Evolutionary conservation across 2,329 filamentous ascomycete species (phyloP), one percentile per base, ranked within the genome.

Genomic region (Phyllosticta citrichinensis): DNA sequence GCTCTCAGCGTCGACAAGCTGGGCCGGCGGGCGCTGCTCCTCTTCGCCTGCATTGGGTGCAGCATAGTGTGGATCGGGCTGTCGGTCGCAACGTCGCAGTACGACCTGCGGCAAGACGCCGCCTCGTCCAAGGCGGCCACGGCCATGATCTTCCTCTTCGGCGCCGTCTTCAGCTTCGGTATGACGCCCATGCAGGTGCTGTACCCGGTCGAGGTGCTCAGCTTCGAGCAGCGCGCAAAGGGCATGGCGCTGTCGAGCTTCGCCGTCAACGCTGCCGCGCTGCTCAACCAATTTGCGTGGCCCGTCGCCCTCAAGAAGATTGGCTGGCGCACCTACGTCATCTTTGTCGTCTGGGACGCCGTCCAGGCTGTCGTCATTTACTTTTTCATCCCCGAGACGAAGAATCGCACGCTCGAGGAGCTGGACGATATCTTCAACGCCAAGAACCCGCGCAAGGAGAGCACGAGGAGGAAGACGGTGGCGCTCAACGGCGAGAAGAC

Each of bases 191-290:
- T 80, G 19, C 76, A 79, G 65, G 75, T 75, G 10, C 65, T 80
- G 5, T 80, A 80, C 64, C 75, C 77, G 0, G 77, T 79, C n/a
- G 78, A 80, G 63, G 77, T 75, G 64, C 69, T 80, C 12, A 72
- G 74, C 10, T 79, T 79, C 61, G 75, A 78, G 62, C 75, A 70
- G 1, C 71, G 78, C 14, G 78, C 78, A 1, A 80, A 80, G 64
- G 68, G 68, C 17, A 69, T 69, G 67, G 68, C 67, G 11, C 67
- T 69, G 56, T 66, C 64, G 30, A 63, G 63, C 50, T 57, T 69
- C 52, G 57, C 67, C 0, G 58, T 68, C 54, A 75, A 64, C 74
- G 74, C 72, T 55, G 68, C 64, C 30, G 66, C 64, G 60, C 59
- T 71, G 54, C 55, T 71, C 55, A 71, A 70, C 63, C 68, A 70